Percentiles rank a stretch among this genome's conserved stretches.
Conservation (phyloP, 1,284 basidiomycete species). For the Wolfiporia cocos region DNA sequence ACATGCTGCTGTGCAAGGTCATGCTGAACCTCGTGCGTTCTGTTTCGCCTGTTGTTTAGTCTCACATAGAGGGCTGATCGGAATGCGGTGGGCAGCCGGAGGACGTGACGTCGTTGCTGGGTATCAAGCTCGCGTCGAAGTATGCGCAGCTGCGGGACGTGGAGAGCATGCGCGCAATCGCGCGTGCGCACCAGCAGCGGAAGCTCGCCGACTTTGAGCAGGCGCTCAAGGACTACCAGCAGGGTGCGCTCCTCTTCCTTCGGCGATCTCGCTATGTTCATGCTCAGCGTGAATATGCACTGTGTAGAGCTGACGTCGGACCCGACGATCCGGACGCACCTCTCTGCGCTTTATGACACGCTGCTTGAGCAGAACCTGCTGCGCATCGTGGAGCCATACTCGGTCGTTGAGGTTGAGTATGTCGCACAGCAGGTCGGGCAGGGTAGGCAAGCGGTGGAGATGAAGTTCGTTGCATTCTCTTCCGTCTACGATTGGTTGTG, state of each 20-base stretch:
- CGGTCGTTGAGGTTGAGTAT: slow-evolving; percentile 85
- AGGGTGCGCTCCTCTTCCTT: slow-evolving; percentile 46
- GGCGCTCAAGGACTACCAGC: slow-evolving; percentile 82
- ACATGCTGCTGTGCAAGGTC: slow-evolving; percentile 97
- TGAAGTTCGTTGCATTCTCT: slow-evolving; percentile 61
- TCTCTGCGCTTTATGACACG: slow-evolving; percentile 91
- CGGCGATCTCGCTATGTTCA: background rate
- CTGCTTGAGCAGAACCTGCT: slow-evolving; percentile 93
- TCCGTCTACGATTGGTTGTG: too few relatives aligned
- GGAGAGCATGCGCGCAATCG: slow-evolving; percentile 93
- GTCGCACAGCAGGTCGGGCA: slow-evolving; percentile 89
- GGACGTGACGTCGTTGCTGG: slow-evolving; percentile 83
- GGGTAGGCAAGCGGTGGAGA: slow-evolving; percentile 88
- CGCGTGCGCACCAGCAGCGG: slow-evolving; percentile 88
- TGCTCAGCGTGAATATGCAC: too few relatives aligned
- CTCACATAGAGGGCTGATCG: background rate
- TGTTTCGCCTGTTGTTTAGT: background rate
- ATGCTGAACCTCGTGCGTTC: slow-evolving; percentile 87
- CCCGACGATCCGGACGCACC: slow-evolving; percentile 90
- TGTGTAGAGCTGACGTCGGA: slow-evolving; percentile 90
- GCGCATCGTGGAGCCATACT: slow-evolving; percentile 94
- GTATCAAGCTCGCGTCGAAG: slow-evolving; percentile 83
- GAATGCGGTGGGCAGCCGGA: slow-evolving; percentile 58
- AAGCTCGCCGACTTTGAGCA: slow-evolving; percentile 89
- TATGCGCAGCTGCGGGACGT: slow-evolving; percentile 82